Conservation (phyloP, 305 asterid species). For the Caryopteris hybrid region DNA sequence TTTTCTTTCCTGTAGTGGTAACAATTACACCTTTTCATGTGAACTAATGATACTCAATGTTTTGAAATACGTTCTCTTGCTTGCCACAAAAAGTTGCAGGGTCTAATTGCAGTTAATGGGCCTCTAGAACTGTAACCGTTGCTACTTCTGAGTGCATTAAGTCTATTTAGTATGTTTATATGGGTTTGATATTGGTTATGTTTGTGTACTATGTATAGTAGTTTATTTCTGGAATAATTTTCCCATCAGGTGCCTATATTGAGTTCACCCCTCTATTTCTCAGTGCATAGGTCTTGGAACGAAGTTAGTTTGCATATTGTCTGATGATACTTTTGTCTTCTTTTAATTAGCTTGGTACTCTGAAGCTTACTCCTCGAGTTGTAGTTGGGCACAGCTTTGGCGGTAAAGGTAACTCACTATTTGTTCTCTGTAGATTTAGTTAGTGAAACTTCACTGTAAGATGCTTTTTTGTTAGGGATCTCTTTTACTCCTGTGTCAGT, state of each 20-base stretch:
- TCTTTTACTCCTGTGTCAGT: not conserved
- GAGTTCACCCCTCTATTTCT: conserved; percentile 9
- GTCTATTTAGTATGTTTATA: not conserved
- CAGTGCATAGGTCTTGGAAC: conserved; percentile 10
- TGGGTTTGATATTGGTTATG: not conserved
- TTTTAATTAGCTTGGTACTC: conserved; percentile 64
- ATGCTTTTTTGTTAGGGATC: not conserved
- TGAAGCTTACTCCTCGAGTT: conserved; percentile 91
- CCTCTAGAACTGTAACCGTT: not conserved
- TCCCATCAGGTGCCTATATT: not conserved
- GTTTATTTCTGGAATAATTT: not conserved
- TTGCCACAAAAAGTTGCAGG: not conserved
- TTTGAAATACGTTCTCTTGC: not conserved
- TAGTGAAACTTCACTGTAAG: not conserved
- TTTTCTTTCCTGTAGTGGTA: not conserved
- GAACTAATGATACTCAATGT: not conserved
- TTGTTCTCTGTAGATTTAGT: not conserved
- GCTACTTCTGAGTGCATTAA: not conserved
- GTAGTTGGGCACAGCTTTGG: conserved; percentile 98
- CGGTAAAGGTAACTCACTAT: conserved; percentile 72
- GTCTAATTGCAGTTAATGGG: not conserved
- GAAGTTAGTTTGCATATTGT: conserved; percentile 11
- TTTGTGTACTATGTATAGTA: not conserved
- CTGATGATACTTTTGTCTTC: conserved; percentile 19
- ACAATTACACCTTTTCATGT: not conserved